Percentiles rank a stretch among this genome's conserved stretches.
phyloP scores from a whole-genome alignment of 345 rosid genomes.

The Trapa bicornis region DNA sequence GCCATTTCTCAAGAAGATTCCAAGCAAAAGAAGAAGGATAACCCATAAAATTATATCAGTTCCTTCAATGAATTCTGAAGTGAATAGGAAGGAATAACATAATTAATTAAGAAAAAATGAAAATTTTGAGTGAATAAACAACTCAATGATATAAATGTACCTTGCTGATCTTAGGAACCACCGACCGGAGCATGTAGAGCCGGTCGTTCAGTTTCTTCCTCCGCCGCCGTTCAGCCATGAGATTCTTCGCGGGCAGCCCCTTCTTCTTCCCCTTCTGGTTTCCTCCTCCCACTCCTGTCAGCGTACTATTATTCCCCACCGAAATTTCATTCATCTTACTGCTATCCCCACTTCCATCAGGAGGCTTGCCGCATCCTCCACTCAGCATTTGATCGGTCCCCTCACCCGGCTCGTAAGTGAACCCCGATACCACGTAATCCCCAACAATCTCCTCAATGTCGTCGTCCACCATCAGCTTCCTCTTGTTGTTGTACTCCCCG shows the following conservation, averaged over 20 bases:
- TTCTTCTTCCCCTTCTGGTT: conserved; percentile 64
- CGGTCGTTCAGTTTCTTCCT: conserved; percentile 98
- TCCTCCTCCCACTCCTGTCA: conserved; percentile 19
- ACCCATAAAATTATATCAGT: not conserved
- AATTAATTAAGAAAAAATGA: not conserved
- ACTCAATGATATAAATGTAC: conserved; percentile 19
- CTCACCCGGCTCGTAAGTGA: conserved; percentile 81
- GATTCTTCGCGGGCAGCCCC: conserved; percentile 87
- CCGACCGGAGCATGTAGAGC: conserved; percentile 95
- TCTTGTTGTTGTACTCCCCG: conserved; percentile 18
- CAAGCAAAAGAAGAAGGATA: not conserved
- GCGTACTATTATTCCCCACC: conserved; percentile 37
- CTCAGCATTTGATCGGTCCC: conserved; percentile 4
- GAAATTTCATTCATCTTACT: conserved; percentile 33
- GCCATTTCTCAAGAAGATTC: not conserved
- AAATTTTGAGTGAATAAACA: not conserved
- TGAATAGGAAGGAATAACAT: not conserved
- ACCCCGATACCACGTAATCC: conserved; percentile 50
- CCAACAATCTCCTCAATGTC: conserved; percentile 20
- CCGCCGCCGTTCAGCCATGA: conserved; percentile 94
- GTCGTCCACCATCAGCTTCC: conserved; percentile 26
- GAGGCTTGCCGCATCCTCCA: not conserved
- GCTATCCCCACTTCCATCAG: conserved; percentile 23
- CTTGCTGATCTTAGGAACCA: conserved; percentile 98
- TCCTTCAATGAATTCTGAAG: not conserved